Conservation (phyloP, 2,329 filamentous ascomycete genomes). For the Periconia sp. region DNA sequence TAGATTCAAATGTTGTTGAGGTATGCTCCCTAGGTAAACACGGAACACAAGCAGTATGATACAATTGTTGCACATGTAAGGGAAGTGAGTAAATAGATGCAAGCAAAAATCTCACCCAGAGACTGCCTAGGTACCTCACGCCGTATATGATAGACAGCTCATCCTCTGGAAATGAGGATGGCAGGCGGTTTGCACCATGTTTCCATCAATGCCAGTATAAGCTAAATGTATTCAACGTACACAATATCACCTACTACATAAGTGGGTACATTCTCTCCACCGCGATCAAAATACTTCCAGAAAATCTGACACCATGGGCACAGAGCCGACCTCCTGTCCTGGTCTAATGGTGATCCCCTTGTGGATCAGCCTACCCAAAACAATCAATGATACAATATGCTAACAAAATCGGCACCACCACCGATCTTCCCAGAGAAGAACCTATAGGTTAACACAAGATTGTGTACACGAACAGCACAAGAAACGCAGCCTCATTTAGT, state of each 20-base stretch:
- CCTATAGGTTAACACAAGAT: constrained; percentile 5
- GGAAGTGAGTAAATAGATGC: too few relatives aligned
- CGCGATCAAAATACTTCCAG: background rate
- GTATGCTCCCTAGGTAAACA: too few relatives aligned
- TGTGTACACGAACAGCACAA: constrained; percentile 18
- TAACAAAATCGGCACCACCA: constrained; percentile 7
- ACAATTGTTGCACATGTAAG: too few relatives aligned
- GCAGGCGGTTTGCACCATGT: background rate
- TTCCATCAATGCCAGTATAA: background rate
- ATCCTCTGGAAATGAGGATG: background rate
- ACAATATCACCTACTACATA: background rate
- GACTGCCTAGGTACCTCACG: too few relatives aligned
- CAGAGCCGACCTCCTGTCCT: background rate
- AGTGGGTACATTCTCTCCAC: background rate
- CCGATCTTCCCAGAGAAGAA: constrained; percentile 1
- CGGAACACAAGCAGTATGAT: too few relatives aligned
- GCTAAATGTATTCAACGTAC: background rate
- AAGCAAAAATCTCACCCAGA: too few relatives aligned
- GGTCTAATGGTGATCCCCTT: background rate
- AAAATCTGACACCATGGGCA: background rate
- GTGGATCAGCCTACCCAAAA: background rate
- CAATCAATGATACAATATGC: constrained; percentile 5
- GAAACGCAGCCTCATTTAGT: background rate
- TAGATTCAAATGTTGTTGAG: too few relatives aligned
- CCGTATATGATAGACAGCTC: background rate